Evolutionary conservation across 495 filamentous ascomycete species (phyloP).

Genomic region (Parachaetomium inaequale): DNA sequence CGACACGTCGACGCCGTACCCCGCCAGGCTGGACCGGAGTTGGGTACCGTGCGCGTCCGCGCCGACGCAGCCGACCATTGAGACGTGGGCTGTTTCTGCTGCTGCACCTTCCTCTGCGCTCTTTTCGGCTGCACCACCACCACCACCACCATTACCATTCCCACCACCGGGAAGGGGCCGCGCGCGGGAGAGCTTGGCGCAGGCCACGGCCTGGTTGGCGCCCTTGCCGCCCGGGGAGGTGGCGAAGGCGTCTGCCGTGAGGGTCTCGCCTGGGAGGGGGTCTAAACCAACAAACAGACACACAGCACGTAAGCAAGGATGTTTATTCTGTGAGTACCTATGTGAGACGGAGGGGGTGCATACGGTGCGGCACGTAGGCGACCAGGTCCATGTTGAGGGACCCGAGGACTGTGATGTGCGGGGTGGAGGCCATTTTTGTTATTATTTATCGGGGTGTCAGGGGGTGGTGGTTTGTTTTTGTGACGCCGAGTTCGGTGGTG

Average conservation of each 20-base stretch:
- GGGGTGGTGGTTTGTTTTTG: background rate
- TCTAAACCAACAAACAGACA: constrained; percentile 29
- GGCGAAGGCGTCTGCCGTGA: constrained; percentile 72
- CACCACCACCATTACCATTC: background rate
- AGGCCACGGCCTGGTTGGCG: constrained; percentile 90
- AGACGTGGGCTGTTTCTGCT: constrained; percentile 52
- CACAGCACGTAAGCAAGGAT: too few species aligned
- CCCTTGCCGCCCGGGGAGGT: constrained; percentile 89
- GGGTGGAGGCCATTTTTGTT: constrained; percentile 24
- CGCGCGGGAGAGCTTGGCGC: too few species aligned
- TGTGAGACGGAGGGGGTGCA: too few species aligned
- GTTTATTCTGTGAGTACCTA: too few species aligned
- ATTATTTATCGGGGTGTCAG: background rate
- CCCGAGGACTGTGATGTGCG: constrained; percentile 72
- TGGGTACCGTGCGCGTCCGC: constrained; percentile 58
- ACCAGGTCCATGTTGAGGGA: constrained; percentile 93
- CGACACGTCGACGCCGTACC: constrained; percentile 60
- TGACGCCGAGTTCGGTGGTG: too few species aligned
- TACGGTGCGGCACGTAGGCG: constrained; percentile 69
- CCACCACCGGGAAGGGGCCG: background rate
- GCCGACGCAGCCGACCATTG: constrained; percentile 87
- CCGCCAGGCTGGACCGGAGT: constrained; percentile 49
- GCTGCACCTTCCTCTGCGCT: too few species aligned
- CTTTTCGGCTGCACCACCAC: background rate
- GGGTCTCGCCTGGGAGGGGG: constrained; percentile 79